Base-by-base conservation (phyloP, 2,329 filamentous ascomycete species). In the Colletotrichum aenigma region DNA sequence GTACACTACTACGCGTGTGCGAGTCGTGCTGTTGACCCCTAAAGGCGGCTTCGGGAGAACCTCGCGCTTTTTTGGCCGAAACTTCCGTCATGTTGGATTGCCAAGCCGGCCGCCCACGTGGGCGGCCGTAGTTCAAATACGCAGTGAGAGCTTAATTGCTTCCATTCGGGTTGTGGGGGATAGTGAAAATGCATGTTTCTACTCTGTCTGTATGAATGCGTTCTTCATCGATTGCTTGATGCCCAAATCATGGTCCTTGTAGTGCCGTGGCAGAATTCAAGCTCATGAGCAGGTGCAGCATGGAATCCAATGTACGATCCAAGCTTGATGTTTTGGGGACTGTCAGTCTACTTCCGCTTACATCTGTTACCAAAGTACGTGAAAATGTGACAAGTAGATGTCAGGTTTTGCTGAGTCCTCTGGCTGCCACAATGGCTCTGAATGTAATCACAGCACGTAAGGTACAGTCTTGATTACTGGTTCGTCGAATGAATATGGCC, bases 301-400 rank as follows among this genome's bases (percentile, higher is more conserved):
- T 9, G 43, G 6, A 48, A 10, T 48, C 6, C 38, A 10, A 48
- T 2, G 18, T 48, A 12, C 4, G 18, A 12, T n/a, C 38, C 10
- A 48, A 8, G 18, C 18, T 48, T n/a, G 5, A 0, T n/a, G 18
- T 48, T n/a, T n/a, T 10, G 1, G 18, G n/a, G 18, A n/a, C 38
- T 48, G 36, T n/a, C 5, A 18, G 4, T 10, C 5, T 9, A n/a
- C n/a, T 12, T n/a, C n/a, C 9, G 2, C 43, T 13, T 6, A 2
- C 18, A 4, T 7, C 43, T 48, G 10, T 2, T 48, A 21, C n/a
- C 3, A 48, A 12, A 6, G 0, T 21, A 12, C 10, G 3, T n/a
- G 1, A 4, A 7, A 7, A 7, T 13, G n/a, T 7, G 18, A 21
- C 13, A 48, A 7, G 6, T 1, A 21, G 3, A 21, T 3, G n/a